These are phyloP conservation scores for Diplodia mutila DNA, from an alignment of 2,329 filamentous ascomycete genomes.

Conservation along the genomic window DNA sequence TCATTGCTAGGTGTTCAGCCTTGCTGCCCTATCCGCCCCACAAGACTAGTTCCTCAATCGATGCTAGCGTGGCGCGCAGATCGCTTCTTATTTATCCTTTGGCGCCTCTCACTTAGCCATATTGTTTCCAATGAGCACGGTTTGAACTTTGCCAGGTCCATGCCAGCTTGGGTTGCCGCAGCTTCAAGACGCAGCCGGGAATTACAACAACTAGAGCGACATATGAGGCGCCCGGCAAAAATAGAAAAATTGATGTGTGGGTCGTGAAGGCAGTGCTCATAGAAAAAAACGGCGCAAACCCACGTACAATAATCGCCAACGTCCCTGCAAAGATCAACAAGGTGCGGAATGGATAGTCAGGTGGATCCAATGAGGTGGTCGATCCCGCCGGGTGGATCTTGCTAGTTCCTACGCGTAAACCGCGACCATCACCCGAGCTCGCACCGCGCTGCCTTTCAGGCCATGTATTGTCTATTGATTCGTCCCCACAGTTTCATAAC, in stretches of 20 bases:
- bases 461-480: not conserved
- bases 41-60: not conserved
- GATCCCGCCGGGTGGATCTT: not conserved
- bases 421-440: not conserved
- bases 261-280: not conserved
- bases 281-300: not conserved
- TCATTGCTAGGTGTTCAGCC: not conserved
- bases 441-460: not conserved
- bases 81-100: not conserved
- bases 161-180: not conserved
- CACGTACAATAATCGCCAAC: not conserved
- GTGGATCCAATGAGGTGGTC: not conserved
- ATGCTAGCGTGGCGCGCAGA: not conserved
- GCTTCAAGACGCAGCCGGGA: not conserved
- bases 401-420: not conserved
- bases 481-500: not conserved
- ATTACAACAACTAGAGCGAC: not conserved
- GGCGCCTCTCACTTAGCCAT: not conserved
- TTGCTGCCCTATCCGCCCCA: not conserved
- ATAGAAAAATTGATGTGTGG: not conserved
- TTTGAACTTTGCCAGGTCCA: not conserved
- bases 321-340: not conserved
- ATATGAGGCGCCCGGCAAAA: not conserved
- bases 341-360: not conserved
- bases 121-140: too few relatives aligned